phyloP scores from a whole-genome alignment of 257 asterid species.

The Solanum lignicaule region DNA sequence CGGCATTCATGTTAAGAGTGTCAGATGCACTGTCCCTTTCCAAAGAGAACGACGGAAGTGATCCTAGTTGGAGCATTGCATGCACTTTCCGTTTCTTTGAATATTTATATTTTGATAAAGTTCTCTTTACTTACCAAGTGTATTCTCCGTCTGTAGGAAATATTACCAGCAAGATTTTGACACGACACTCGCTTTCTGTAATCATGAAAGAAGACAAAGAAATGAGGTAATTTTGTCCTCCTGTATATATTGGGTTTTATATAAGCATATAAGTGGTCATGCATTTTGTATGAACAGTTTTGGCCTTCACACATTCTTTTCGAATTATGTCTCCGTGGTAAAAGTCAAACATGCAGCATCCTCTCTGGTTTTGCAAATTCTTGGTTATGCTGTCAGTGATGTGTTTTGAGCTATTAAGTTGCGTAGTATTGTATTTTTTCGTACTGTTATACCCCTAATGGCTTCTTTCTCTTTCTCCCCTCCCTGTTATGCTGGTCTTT shows the following conservation, averaged over 20 bases:
- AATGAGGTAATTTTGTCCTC: constrained; percentile 48
- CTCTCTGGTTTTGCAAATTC: neutral
- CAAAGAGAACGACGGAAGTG: neutral
- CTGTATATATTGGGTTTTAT: neutral
- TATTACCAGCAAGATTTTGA: constrained; percentile 86
- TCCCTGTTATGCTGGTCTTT: neutral
- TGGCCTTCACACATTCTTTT: neutral
- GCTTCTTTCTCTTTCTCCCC: neutral
- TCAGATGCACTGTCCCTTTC: neutral
- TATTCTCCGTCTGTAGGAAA: constrained; percentile 40
- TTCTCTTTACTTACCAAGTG: neutral
- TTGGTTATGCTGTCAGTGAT: neutral
- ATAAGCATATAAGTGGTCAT: neutral
- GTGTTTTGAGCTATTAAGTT: neutral
- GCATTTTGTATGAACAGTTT: neutral
- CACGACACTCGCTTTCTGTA: constrained; percentile 70
- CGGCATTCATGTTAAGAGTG: neutral
- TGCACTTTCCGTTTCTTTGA: neutral
- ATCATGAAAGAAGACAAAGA: constrained; percentile 82
- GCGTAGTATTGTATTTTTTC: neutral
- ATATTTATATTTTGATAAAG: neutral
- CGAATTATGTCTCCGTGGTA: neutral
- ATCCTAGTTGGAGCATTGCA: neutral
- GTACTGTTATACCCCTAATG: neutral
- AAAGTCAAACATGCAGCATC: neutral